These are phyloP conservation scores for Pythium vanterpoolii DNA, from an alignment of 352 stramenopile genomes.

Conservation along the genomic window DNA sequence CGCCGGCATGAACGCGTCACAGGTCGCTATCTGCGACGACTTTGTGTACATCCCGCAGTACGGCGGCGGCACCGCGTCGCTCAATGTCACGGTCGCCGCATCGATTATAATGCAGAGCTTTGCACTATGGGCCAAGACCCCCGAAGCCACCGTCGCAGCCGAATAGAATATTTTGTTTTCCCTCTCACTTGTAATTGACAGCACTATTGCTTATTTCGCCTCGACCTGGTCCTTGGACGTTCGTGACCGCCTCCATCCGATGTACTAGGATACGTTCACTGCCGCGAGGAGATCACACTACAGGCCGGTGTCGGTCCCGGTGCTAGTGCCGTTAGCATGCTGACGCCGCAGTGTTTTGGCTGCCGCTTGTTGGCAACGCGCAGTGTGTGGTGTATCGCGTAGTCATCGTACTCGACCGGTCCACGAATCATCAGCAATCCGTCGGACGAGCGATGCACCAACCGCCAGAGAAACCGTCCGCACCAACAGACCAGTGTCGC, in stretches of 20 bases:
- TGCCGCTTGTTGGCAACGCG: not conserved
- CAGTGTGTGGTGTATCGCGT: not conserved
- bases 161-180: not conserved
- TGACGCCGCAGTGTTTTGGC: not conserved
- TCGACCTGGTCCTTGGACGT: too few species aligned
- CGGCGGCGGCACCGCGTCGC: slow-evolving; percentile 90
- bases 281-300: too few species aligned
- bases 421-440: slow-evolving; percentile 17
- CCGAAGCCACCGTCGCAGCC: slow-evolving; percentile 2
- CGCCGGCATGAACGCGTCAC: slow-evolving; percentile 89
- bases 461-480: slow-evolving; percentile 20
- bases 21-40: slow-evolving; percentile 90
- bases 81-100: slow-evolving; percentile 95
- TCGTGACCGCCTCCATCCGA: too few species aligned
- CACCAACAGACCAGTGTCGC: slow-evolving; percentile 12
- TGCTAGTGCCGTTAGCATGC: too few species aligned
- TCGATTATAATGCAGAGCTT: slow-evolving; percentile 94
- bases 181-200: too few species aligned
- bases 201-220: too few species aligned
- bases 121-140: slow-evolving; percentile 59
- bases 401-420: slow-evolving; percentile 6
- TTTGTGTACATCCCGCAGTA: slow-evolving; percentile 96
- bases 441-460: not conserved
- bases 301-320: too few species aligned
- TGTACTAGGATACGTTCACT: too few species aligned